phyloP scores from a whole-genome alignment of 169 alveolate species.

The Theileria equi region DNA sequence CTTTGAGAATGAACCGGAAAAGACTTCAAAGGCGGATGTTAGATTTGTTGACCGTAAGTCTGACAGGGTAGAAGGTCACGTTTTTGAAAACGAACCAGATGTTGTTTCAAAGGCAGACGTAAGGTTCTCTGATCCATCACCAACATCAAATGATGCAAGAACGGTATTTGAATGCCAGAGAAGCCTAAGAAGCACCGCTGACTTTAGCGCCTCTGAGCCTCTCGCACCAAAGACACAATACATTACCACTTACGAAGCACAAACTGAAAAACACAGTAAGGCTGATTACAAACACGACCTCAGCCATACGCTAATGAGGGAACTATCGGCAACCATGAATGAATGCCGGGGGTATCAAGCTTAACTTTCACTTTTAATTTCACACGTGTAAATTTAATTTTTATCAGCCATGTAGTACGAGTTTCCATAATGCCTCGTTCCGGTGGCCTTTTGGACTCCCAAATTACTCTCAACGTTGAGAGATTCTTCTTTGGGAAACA shows the following conservation, averaged over 20 bases:
- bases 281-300: slow-evolving; percentile 34
- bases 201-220: slow-evolving; percentile 30
- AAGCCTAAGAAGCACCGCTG: slow-evolving; percentile 23
- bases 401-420: background rate
- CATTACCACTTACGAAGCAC: slow-evolving; percentile 60
- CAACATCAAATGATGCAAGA: background rate
- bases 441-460: slow-evolving; percentile 17
- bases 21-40: slow-evolving; percentile 17
- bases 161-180: slow-evolving; percentile 38
- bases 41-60: slow-evolving; percentile 9
- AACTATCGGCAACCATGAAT: slow-evolving; percentile 56
- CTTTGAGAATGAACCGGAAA: slow-evolving; percentile 50
- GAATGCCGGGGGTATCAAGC: slow-evolving; percentile 37
- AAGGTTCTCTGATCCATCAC: slow-evolving; percentile 25
- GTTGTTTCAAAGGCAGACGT: slow-evolving; percentile 37
- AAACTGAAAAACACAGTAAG: slow-evolving; percentile 11
- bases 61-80: slow-evolving; percentile 8
- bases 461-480: slow-evolving; percentile 23
- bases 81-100: slow-evolving; percentile 48
- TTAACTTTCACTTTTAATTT: background rate
- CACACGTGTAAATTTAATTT: background rate
- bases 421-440: background rate
- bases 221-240: slow-evolving; percentile 25
- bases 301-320: slow-evolving; percentile 39
- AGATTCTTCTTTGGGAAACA: too few species aligned